A percentile compares a stretch with the other conserved stretches of the same genome.
phyloP scores from a whole-genome alignment of 139 green algal species.

The Tetradesmus lagerheimii region DNA sequence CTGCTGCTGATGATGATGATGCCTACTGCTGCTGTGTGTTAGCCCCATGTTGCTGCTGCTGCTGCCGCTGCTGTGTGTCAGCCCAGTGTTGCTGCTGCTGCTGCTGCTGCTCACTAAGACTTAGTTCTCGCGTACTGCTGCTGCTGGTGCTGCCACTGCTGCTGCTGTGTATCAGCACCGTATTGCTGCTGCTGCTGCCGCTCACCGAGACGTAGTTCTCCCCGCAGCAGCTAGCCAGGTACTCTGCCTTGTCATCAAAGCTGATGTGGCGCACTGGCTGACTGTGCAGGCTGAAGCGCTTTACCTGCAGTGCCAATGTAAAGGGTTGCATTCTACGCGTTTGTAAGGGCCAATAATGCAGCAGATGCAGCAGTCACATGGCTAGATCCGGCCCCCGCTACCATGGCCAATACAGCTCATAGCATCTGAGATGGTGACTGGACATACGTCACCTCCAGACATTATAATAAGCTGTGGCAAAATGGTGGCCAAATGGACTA shows the following conservation, averaged over 20 bases:
- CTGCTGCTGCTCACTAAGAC: not conserved
- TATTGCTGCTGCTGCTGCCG: not conserved
- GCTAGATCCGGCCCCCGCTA: too few relatives aligned
- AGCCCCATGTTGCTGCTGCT: not conserved
- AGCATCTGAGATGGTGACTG: too few relatives aligned
- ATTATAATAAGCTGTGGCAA: too few relatives aligned
- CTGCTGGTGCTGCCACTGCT: not conserved
- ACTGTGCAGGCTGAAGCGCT: constrained; percentile 68
- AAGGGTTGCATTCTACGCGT: not conserved
- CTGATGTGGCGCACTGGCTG: constrained; percentile 79
- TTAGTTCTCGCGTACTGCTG: too few relatives aligned
- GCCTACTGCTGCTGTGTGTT: not conserved
- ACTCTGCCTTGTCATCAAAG: constrained; percentile 86
- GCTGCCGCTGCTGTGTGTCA: not conserved
- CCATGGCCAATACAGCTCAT: too few relatives aligned
- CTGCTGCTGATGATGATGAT: not conserved
- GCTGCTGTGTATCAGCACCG: not conserved
- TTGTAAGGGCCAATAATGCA: not conserved
- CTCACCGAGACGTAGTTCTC: constrained; percentile 85
- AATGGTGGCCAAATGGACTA: too few relatives aligned
- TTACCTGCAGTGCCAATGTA: too few relatives aligned
- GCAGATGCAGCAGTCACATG: not conserved
- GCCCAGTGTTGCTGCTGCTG: not conserved
- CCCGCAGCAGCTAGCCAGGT: constrained; percentile 83
- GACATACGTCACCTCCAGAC: too few relatives aligned